phyloP scores from a whole-genome alignment of 2,329 filamentous ascomycete genomes.

The Ascosphaera acerosa region DNA sequence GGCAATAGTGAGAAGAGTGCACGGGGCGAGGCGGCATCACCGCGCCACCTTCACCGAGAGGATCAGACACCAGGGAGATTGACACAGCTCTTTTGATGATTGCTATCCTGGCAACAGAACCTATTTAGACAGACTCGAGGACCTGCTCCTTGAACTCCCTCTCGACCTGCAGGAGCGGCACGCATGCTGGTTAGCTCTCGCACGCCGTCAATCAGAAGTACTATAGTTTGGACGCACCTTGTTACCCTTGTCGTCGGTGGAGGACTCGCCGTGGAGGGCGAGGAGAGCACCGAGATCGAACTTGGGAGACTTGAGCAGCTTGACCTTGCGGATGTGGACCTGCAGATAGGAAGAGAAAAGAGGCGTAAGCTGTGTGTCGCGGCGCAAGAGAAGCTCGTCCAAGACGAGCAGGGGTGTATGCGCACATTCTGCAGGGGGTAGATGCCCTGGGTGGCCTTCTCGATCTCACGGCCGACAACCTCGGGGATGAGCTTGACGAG shows the following conservation, averaged over 20 bases:
- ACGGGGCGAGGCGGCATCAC: too few relatives aligned
- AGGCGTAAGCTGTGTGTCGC: background rate
- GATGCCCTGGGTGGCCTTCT: constrained; percentile 98
- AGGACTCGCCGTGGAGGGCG: constrained; percentile 91
- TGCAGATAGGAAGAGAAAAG: too few relatives aligned
- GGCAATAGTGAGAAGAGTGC: too few relatives aligned
- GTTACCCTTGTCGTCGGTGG: constrained; percentile 85
- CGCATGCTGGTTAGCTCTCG: background rate
- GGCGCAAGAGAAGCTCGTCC: constrained; percentile 1
- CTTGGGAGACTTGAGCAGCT: constrained; percentile 96
- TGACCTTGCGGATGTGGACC: constrained; percentile 99
- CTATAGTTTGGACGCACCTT: constrained; percentile 34
- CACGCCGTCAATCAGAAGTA: background rate
- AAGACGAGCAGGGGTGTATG: constrained; percentile 7
- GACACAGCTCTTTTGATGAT: background rate
- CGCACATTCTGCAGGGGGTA: constrained; percentile 97
- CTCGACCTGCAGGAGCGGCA: constrained; percentile 25
- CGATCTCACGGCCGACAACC: constrained; percentile 97
- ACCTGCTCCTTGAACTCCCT: constrained; percentile 98
- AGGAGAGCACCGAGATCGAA: constrained; percentile 95
- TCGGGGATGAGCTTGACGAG: constrained; percentile 97
- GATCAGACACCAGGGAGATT: too few relatives aligned
- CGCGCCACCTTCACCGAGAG: too few relatives aligned
- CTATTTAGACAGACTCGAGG: constrained; percentile 67
- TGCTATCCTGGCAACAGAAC: constrained; percentile 2